Evolutionary conservation across 805 yeast species (phyloP).

Genomic region (Kodamaea hsintzibuensis): DNA sequence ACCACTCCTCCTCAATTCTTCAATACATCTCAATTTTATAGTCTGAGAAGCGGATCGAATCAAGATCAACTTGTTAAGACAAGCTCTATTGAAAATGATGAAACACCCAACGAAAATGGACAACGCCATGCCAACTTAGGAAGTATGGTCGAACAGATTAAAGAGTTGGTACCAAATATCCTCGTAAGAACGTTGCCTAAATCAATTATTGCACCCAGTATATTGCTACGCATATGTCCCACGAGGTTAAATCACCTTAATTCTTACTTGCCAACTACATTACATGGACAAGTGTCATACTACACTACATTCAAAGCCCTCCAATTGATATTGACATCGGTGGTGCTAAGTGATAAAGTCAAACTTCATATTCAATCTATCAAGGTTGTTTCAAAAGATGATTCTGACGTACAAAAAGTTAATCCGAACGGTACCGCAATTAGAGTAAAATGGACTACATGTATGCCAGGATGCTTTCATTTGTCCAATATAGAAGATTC

Average conservation of each 20-base stretch:
- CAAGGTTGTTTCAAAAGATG: constrained; percentile 25
- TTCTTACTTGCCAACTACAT: constrained; percentile 50
- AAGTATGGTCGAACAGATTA: constrained; percentile 48
- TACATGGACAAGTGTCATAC: constrained; percentile 58
- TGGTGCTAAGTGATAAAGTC: constrained; percentile 54
- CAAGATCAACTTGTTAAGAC: background rate
- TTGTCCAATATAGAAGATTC: constrained; percentile 21
- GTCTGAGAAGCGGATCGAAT: background rate
- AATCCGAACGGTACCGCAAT: constrained; percentile 49
- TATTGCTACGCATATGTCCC: constrained; percentile 59
- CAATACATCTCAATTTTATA: no score
- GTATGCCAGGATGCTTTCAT: constrained; percentile 53
- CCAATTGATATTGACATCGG: constrained; percentile 52
- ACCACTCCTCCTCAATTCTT: background rate
- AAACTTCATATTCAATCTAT: constrained; percentile 53
- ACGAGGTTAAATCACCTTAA: constrained; percentile 43
- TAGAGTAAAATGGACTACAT: constrained; percentile 57
- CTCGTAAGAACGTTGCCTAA: constrained; percentile 47
- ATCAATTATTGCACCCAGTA: constrained; percentile 43
- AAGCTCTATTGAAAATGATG: background rate
- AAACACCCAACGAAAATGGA: background rate
- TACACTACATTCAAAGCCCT: constrained; percentile 57
- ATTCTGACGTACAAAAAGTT: constrained; percentile 28
- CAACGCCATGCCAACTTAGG: constrained; percentile 50
- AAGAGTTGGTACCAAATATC: constrained; percentile 50